Conservation (phyloP, 139 green algal species). For the Coelastrella sp. region DNA sequence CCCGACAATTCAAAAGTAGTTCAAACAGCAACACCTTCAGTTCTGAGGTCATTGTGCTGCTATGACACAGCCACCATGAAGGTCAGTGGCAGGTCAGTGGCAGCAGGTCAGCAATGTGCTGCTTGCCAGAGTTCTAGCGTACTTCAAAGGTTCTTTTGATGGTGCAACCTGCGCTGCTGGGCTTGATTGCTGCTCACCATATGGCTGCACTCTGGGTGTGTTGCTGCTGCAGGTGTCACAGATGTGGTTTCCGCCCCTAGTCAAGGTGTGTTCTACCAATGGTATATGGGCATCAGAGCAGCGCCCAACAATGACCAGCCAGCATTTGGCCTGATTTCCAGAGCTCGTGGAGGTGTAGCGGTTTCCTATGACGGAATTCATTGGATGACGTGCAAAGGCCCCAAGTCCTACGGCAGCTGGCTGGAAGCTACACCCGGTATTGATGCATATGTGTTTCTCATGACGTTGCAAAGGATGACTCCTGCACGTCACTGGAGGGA, state of each 20-base stretch:
- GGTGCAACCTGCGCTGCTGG: too few species aligned
- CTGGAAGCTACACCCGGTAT: neutral
- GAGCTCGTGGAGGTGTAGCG: neutral
- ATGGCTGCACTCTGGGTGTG: too few species aligned
- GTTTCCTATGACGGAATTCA: neutral
- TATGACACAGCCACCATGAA: too few species aligned
- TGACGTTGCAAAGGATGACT: neutral
- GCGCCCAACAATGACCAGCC: neutral
- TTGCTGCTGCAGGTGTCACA: neutral
- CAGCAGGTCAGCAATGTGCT: too few species aligned
- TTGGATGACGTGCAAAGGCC: neutral
- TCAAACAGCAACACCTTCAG: too few species aligned
- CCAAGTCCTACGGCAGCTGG: neutral
- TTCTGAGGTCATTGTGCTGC: too few species aligned
- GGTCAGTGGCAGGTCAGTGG: too few species aligned
- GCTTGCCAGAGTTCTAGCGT: too few species aligned
- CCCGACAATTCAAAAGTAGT: too few species aligned
- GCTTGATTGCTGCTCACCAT: neutral
- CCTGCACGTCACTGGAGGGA: neutral
- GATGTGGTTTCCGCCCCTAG: neutral
- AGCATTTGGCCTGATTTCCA: neutral
- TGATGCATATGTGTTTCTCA: neutral
- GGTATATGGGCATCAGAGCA: neutral
- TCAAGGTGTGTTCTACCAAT: neutral
- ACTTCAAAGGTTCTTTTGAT: too few species aligned